Base-by-base conservation (phyloP, 139 green algal genomes). In the Pleodorina starrii region DNA sequence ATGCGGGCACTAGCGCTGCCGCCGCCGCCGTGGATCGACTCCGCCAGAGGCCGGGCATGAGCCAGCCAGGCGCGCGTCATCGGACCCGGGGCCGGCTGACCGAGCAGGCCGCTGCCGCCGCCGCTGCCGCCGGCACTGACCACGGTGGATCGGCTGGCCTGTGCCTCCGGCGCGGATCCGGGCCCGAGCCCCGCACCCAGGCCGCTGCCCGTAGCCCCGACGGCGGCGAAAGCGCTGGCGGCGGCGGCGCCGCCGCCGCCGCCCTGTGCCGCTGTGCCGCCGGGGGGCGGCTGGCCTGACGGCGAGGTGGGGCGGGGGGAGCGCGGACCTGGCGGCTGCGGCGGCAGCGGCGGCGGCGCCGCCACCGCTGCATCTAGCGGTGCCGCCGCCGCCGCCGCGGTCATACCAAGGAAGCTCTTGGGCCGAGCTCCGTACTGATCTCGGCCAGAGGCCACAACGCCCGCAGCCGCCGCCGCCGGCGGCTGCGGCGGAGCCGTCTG, bases 11-110 rank as follows among this genome's bases (percentile, higher is more conserved):
- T 32, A 27, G 21, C 54, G 54, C 54, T 25, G 7, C 54, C 29
- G 6, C 54, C 54, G 6, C 21, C 54, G 54, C 54, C 9, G 54
- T 66, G 29, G 6, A 12, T 66, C 29, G 54, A 19, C 1, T 11
- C 69, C 69, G 1, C 36, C 69, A 11, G 35, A 25, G 3, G 35
- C 32, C 36, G 69, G 14, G 69, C 69, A 27, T 48, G 69, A 11
- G 27, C 63, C 27, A 73, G 63, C 63, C 63, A 80, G 35, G 72
- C 40, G 43, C 72, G 72, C 40, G 72, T 36, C 72, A 80, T 80
- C 27, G 68, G 68, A 27, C 68, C 68, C 35, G 68, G 68, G 16
- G 12, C 72, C 25, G 23, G 72, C 38, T 1, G 40, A 38, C 17
- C 40, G 40, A 38, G 40, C 21, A n/a, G 11, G 69, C 32, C 5